A percentile compares a stretch with the other conserved stretches of the same genome.
Conservation (phyloP, 2,329 filamentous ascomycete genomes). For the Ascochyta fabae region DNA sequence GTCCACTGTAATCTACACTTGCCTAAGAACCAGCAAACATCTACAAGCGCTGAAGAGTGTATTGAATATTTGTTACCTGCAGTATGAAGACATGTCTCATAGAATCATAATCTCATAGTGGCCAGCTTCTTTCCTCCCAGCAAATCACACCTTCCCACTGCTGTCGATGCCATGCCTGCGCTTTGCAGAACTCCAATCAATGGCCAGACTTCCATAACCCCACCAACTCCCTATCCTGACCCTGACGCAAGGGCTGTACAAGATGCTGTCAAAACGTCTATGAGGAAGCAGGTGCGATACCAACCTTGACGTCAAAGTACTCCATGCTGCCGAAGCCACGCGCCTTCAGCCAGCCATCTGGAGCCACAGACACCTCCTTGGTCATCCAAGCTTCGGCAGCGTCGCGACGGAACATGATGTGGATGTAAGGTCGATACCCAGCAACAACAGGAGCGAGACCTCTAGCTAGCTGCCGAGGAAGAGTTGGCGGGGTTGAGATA, state of each 20-base stretch:
- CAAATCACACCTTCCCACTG: background rate
- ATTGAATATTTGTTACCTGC: too few relatives aligned
- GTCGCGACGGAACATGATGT: constrained; percentile 33
- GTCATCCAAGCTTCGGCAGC: constrained; percentile 35
- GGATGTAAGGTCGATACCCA: constrained; percentile 26
- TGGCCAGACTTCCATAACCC: background rate
- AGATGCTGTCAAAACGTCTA: background rate
- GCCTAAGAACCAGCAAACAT: too few relatives aligned
- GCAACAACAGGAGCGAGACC: background rate
- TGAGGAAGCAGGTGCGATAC: constrained; percentile 10
- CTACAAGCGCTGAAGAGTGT: too few relatives aligned
- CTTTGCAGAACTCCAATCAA: too few relatives aligned
- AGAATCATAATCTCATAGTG: too few relatives aligned
- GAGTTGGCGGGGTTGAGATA: background rate
- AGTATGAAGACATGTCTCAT: too few relatives aligned
- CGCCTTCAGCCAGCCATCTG: constrained; percentile 24
- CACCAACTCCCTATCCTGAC: background rate
- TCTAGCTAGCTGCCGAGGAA: background rate
- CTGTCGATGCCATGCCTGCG: too few relatives aligned
- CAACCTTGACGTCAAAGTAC: constrained; percentile 38
- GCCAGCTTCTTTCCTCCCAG: background rate
- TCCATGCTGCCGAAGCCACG: constrained; percentile 37
- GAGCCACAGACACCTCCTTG: constrained; percentile 12
- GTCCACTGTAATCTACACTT: too few relatives aligned
- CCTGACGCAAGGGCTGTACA: background rate